Conservation (phyloP, 1,284 basidiomycete species). For the Ganoderma resinaceum region DNA sequence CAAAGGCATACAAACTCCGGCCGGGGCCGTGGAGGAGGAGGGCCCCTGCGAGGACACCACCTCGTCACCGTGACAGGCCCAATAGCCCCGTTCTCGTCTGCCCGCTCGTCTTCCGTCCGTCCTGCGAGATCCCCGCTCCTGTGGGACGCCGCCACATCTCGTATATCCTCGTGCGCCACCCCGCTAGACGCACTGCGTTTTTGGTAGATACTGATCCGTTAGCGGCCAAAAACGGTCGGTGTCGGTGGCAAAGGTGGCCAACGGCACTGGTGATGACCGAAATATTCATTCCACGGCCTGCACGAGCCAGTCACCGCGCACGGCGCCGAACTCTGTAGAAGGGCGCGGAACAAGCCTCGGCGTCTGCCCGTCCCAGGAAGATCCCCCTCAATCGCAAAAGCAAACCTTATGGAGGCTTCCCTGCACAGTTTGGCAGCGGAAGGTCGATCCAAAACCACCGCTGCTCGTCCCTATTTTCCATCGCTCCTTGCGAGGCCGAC, state of each 20-base stretch:
- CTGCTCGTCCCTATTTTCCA: not conserved
- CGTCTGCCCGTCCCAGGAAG: not conserved
- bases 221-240: not conserved
- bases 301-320: not conserved
- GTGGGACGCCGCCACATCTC: conserved; percentile 6
- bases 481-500: not conserved
- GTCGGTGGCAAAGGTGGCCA: not conserved
- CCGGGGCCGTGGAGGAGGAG: not conserved
- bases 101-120: not conserved
- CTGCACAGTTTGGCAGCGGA: not conserved
- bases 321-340: conserved; percentile 8
- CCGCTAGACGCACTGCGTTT: not conserved
- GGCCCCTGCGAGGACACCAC: conserved; percentile 2
- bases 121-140: conserved; percentile 6
- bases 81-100: not conserved
- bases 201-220: not conserved
- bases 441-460: conserved; percentile 1
- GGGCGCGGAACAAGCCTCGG: not conserved
- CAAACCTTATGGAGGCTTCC: conserved; percentile 4
- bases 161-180: not conserved
- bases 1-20: conserved; percentile 8
- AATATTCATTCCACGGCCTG: not conserved
- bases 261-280: not conserved
- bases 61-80: conserved; percentile 12
- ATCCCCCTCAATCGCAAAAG: not conserved